These are phyloP conservation scores for Mycena polygramma DNA, from an alignment of 768 basidiomycete genomes.

Conservation along the genomic window DNA sequence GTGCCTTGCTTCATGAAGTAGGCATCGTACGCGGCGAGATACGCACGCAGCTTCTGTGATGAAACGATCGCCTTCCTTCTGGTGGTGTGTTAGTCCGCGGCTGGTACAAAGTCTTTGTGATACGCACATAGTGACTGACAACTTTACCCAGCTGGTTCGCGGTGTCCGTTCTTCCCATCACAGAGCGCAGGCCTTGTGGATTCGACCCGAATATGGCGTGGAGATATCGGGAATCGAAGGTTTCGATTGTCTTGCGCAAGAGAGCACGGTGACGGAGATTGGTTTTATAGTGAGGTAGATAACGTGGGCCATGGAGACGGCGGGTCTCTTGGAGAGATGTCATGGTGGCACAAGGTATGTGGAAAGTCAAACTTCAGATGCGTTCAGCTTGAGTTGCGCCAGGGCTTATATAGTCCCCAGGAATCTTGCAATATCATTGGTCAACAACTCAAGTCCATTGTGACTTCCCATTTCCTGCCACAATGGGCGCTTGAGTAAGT, in stretches of 20 bases:
- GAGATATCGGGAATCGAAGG: not conserved
- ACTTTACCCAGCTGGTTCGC: constrained; percentile 9
- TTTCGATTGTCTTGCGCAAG: constrained; percentile 23
- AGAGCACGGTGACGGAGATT: constrained; percentile 18
- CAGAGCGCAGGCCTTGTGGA: not conserved
- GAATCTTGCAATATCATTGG: too few species aligned
- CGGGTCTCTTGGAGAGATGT: not conserved
- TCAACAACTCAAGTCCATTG: too few species aligned
- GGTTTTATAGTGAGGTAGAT: not conserved
- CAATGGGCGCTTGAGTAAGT: too few species aligned
- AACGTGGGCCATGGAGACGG: constrained; percentile 2
- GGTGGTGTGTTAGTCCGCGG: not conserved
- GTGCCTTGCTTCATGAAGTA: constrained; percentile 6
- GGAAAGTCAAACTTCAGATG: not conserved
- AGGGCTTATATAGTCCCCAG: too few species aligned
- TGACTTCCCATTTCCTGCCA: too few species aligned
- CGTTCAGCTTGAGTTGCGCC: not conserved
- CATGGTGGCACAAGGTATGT: not conserved
- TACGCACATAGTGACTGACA: not conserved
- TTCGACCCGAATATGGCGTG: not conserved
- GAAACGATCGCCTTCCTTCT: not conserved
- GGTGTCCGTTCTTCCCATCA: not conserved
- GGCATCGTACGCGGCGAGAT: constrained; percentile 6
- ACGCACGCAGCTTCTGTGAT: not conserved
- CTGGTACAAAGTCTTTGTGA: not conserved